Percentiles rank a stretch among this genome's conserved stretches.
These are phyloP conservation scores for Diphasiastrum complanatum DNA, from an alignment of 83 land plant genomes.

Conservation along the genomic window DNA sequence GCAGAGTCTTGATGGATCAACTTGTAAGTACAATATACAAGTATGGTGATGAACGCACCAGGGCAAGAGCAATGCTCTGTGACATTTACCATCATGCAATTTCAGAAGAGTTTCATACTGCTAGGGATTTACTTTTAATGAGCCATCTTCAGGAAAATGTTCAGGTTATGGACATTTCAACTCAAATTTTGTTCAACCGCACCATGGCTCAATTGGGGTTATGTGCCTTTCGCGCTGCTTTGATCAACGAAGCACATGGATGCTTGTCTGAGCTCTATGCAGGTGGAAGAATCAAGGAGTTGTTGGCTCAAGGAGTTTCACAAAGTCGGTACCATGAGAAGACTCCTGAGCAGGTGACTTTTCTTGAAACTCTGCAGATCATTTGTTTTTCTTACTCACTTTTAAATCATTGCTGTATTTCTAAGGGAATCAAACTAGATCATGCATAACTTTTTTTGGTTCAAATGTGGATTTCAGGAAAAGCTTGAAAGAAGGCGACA, in stretches of 20 bases:
- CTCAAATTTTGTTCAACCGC: conserved; percentile 75
- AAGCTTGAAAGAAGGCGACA: conserved; percentile 75
- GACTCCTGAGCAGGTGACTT: conserved; percentile 81
- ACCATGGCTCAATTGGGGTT: conserved; percentile 92
- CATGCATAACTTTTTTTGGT: not conserved
- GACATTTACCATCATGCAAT: conserved; percentile 89
- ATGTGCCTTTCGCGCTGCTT: conserved; percentile 67
- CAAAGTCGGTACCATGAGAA: conserved; percentile 87
- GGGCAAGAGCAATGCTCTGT: conserved; percentile 92
- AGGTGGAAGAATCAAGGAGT: conserved; percentile 75
- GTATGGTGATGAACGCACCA: conserved; percentile 84
- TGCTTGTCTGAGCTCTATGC: conserved; percentile 85
- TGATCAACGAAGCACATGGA: conserved; percentile 61
- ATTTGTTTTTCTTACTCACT: not conserved
- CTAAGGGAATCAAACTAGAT: not conserved
- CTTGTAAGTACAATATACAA: conserved; percentile 68
- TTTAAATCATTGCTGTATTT: not conserved
- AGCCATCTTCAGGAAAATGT: conserved; percentile 83
- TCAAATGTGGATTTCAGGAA: conserved; percentile 43
- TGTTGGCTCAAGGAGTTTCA: conserved; percentile 78
- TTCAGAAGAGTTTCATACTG: conserved; percentile 57
- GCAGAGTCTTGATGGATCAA: conserved; percentile 62
- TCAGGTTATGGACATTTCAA: conserved; percentile 76
- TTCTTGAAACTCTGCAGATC: no score
- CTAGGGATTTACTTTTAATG: conserved; percentile 78